Evolutionary conservation across 768 basidiomycete genomes (phyloP).

Genomic region (Multifurca ochricompacta): DNA sequence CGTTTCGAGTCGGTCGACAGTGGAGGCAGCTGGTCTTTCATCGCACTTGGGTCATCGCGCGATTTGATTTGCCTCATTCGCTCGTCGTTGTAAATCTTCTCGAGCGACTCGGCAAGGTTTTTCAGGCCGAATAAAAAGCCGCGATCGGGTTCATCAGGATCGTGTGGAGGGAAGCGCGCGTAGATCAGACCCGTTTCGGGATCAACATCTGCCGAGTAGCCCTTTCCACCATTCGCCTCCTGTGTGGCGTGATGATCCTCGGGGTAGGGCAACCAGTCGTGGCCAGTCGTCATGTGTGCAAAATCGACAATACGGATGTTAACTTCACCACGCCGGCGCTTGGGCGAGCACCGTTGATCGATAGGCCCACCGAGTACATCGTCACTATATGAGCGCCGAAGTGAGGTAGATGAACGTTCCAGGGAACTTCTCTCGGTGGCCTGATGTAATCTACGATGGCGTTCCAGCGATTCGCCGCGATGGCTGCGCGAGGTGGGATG

Average conservation of each 20-base stretch:
- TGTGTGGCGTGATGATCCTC: slow-evolving; percentile 33
- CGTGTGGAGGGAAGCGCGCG: slow-evolving; percentile 92
- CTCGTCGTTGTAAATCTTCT: slow-evolving; percentile 84
- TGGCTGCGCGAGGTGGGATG: slow-evolving; percentile 59
- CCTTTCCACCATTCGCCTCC: slow-evolving; percentile 52
- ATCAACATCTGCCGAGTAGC: slow-evolving; percentile 78
- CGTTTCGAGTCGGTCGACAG: slow-evolving; percentile 68
- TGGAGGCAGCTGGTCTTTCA: slow-evolving; percentile 49
- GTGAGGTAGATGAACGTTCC: slow-evolving; percentile 20
- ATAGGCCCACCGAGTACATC: slow-evolving; percentile 65
- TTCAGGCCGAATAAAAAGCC: slow-evolving; percentile 91
- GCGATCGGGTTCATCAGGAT: slow-evolving; percentile 81
- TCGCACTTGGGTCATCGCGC: slow-evolving; percentile 42
- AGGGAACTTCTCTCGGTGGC: background rate
- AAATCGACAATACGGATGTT: slow-evolving; percentile 97
- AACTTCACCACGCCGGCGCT: slow-evolving; percentile 80
- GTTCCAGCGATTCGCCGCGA: slow-evolving; percentile 72
- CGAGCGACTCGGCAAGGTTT: slow-evolving; percentile 67
- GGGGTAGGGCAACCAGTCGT: slow-evolving; percentile 74
- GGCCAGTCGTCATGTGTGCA: slow-evolving; percentile 94
- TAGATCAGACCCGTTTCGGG: slow-evolving; percentile 75
- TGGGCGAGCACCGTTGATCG: slow-evolving; percentile 52
- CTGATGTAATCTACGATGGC: slow-evolving; percentile 27
- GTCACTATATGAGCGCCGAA: slow-evolving; percentile 76
- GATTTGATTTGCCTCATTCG: slow-evolving; percentile 58